phyloP scores from a whole-genome alignment of 441 rosid species.

The Melastoma candidum region DNA sequence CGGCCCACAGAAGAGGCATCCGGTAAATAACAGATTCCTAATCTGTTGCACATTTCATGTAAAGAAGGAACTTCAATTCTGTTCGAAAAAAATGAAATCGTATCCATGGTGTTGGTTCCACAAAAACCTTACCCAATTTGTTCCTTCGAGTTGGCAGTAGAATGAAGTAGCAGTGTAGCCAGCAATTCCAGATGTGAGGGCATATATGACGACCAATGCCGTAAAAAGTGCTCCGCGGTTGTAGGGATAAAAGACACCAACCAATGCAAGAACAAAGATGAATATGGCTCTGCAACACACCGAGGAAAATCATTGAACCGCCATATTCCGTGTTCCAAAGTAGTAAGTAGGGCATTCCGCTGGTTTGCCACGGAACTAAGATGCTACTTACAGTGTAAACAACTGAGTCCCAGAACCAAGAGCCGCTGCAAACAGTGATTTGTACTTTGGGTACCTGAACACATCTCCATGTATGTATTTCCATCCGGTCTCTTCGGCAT shows the following conservation, averaged over 20 bases:
- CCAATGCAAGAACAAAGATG: conserved; percentile 23
- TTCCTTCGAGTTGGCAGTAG: conserved; percentile 26
- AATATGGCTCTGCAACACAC: conserved; percentile 23
- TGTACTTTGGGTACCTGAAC: conserved; percentile 35
- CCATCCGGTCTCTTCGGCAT: conserved; percentile 50
- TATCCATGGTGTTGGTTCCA: too few relatives aligned
- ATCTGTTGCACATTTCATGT: conserved; percentile 12
- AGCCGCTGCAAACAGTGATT: conserved; percentile 40
- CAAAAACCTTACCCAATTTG: conserved; percentile 15
- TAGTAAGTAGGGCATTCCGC: not conserved
- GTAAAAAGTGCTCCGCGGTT: too few relatives aligned
- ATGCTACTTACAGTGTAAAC: conserved; percentile 31
- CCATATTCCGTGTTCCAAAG: too few relatives aligned
- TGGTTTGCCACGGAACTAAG: not conserved
- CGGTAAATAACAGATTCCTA: conserved; percentile 16
- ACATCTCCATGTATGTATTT: conserved; percentile 45
- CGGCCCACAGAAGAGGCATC: too few relatives aligned
- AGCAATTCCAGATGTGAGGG: conserved; percentile 5
- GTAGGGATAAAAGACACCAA: too few relatives aligned
- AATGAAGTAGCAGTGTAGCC: conserved; percentile 26
- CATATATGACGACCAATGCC: too few relatives aligned
- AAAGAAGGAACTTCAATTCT: too few relatives aligned
- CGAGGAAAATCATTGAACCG: too few relatives aligned
- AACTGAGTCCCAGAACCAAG: conserved; percentile 47
- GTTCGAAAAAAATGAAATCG: too few relatives aligned